phyloP scores from a whole-genome alignment of 495 filamentous ascomycete species.

The Aspergillus cavernicola region DNA sequence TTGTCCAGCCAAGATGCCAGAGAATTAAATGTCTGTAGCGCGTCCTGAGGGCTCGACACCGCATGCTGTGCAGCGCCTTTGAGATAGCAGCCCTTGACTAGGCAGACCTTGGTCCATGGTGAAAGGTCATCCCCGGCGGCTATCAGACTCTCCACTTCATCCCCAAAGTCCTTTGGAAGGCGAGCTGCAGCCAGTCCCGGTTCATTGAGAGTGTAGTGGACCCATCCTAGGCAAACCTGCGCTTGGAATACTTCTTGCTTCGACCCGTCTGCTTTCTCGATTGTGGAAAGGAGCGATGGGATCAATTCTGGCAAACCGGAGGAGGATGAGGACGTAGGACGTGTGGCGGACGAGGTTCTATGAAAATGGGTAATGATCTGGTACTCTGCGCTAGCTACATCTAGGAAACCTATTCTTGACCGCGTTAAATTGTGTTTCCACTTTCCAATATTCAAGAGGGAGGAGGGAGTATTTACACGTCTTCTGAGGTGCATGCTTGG shows the following conservation, averaged over 20 bases:
- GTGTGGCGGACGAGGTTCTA: slow-evolving; percentile 30
- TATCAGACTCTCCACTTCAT: slow-evolving; percentile 44
- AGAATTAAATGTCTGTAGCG: slow-evolving; percentile 59
- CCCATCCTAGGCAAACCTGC: slow-evolving; percentile 74
- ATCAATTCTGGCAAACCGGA: slow-evolving; percentile 59
- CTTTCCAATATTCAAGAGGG: slow-evolving; percentile 16
- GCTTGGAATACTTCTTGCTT: slow-evolving; percentile 75
- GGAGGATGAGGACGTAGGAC: slow-evolving; percentile 36
- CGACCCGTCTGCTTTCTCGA: slow-evolving; percentile 55
- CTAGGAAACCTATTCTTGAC: slow-evolving; percentile 58
- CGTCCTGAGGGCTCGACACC: slow-evolving; percentile 50
- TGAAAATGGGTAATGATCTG: slow-evolving; percentile 53
- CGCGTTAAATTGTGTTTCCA: slow-evolving; percentile 18
- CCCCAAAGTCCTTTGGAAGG: slow-evolving; percentile 60
- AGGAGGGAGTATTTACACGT: slow-evolving; percentile 56
- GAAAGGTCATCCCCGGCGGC: slow-evolving; percentile 45
- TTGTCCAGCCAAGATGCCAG: slow-evolving; percentile 55
- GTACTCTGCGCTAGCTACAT: slow-evolving; percentile 70
- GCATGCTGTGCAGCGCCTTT: slow-evolving; percentile 66
- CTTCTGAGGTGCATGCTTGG: slow-evolving; percentile 85
- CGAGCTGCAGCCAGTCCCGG: slow-evolving; percentile 55
- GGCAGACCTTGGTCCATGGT: slow-evolving; percentile 75
- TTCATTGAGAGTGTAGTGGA: slow-evolving; percentile 73
- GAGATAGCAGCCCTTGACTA: slow-evolving; percentile 72
- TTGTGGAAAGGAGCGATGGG: slow-evolving; percentile 56